These are phyloP conservation scores for Backusella psychrophila DNA, from an alignment of 192 early-diverging fungal genomes.

Conservation along the genomic window DNA sequence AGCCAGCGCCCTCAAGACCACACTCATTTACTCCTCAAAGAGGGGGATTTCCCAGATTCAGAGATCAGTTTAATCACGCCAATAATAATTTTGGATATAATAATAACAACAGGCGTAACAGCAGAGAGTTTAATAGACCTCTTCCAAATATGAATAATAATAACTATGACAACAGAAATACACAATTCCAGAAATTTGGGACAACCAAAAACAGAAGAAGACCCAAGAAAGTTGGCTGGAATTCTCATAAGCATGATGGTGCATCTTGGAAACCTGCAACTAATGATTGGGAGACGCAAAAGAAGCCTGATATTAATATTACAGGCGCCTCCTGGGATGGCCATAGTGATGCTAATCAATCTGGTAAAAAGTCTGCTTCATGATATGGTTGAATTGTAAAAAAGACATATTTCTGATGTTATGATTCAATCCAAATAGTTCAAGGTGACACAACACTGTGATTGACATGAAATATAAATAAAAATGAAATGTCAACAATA, in stretches of 20 bases:
- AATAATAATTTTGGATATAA: not conserved
- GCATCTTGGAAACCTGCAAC: conserved; percentile 18
- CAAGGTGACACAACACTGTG: not conserved
- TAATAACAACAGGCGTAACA: not conserved
- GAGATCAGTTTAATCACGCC: not conserved
- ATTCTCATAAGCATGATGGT: conserved; percentile 21
- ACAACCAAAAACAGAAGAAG: conserved; percentile 13
- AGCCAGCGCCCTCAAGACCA: not conserved
- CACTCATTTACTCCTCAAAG: not conserved
- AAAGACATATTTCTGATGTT: not conserved
- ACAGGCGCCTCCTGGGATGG: not conserved
- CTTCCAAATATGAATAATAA: not conserved
- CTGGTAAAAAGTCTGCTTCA: not conserved
- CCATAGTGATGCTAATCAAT: not conserved
- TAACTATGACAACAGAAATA: not conserved
- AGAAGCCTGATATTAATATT: not conserved
- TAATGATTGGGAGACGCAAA: conserved; percentile 18
- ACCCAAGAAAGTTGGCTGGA: conserved; percentile 28
- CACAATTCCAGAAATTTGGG: not conserved
- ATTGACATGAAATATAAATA: not conserved
- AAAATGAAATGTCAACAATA: not conserved
- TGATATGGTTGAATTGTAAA: not conserved
- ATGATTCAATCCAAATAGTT: not conserved
- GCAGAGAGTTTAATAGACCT: not conserved
- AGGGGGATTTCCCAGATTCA: not conserved